These are phyloP conservation scores for Andrographis paniculata DNA, from an alignment of 305 asterid species.

Conservation along the genomic window DNA sequence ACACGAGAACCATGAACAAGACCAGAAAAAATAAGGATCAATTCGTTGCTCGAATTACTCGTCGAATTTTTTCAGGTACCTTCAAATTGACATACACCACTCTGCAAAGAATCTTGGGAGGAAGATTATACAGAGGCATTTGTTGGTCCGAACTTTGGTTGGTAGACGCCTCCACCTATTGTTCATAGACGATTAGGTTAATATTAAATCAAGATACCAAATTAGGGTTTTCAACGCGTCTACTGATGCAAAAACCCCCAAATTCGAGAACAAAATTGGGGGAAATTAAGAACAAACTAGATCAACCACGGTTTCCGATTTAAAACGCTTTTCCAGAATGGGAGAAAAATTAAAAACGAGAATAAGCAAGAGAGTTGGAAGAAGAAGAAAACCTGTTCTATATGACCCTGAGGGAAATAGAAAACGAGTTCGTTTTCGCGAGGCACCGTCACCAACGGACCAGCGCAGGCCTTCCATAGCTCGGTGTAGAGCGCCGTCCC, in stretches of 20 bases:
- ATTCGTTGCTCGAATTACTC: no score
- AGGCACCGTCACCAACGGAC: constrained; percentile 82
- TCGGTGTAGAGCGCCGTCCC: constrained; percentile 68
- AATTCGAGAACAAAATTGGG: no score
- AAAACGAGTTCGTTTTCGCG: constrained; percentile 66
- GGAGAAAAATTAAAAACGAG: background rate
- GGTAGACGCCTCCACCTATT: constrained; percentile 67
- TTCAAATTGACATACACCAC: constrained; percentile 47
- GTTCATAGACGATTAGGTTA: no score
- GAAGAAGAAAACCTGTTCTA: constrained; percentile 55
- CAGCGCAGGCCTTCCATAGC: constrained; percentile 92
- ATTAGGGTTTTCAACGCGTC: no score
- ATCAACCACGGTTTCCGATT: no score
- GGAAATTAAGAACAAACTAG: no score
- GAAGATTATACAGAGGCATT: constrained; percentile 61
- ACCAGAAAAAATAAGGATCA: no score
- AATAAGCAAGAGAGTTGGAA: background rate
- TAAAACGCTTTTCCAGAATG: no score
- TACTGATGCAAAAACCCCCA: no score
- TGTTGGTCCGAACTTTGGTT: constrained; percentile 61
- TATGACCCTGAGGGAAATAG: constrained; percentile 92
- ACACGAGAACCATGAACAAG: background rate
- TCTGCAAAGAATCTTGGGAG: constrained; percentile 59
- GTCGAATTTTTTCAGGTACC: no score
- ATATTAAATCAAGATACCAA: no score